phyloP scores from a whole-genome alignment of 768 basidiomycete genomes.

The Podaxis mareebaensis region DNA sequence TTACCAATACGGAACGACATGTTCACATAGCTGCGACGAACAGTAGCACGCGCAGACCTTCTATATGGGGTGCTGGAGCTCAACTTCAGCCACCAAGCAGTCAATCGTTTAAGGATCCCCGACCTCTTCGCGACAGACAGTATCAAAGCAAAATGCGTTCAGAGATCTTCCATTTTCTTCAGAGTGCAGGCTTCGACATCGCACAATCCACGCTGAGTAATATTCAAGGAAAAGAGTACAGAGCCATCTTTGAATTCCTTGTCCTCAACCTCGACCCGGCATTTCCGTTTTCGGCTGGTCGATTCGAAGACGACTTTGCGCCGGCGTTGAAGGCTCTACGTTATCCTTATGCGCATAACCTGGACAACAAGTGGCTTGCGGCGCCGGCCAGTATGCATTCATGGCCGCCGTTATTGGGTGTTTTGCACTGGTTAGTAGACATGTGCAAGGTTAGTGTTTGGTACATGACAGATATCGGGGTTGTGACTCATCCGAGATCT shows the following conservation, averaged over 20 bases:
- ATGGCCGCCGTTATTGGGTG: slow-evolving; percentile 89
- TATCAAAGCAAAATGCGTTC: slow-evolving; percentile 78
- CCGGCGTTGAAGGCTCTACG: slow-evolving; percentile 69
- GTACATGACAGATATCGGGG: background rate
- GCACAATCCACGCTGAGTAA: slow-evolving; percentile 66
- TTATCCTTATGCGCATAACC: slow-evolving; percentile 79
- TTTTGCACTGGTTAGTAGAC: slow-evolving; percentile 91
- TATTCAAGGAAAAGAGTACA: slow-evolving; percentile 86
- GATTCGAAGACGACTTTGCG: slow-evolving; percentile 84
- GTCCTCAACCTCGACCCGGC: slow-evolving; percentile 70
- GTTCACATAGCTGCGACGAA: slow-evolving; percentile 2
- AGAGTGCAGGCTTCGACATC: slow-evolving; percentile 65
- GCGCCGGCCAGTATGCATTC: slow-evolving; percentile 88
- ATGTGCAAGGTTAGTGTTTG: slow-evolving; percentile 67
- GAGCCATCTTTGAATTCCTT: slow-evolving; percentile 80
- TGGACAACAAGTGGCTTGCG: slow-evolving; percentile 85
- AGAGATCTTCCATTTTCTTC: slow-evolving; percentile 74
- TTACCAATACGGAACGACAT: background rate
- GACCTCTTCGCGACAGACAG: slow-evolving; percentile 74
- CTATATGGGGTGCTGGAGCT: slow-evolving; percentile 63
- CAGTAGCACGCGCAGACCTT: slow-evolving; percentile 76
- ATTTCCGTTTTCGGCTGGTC: slow-evolving; percentile 48
- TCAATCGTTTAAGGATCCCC: slow-evolving; percentile 67
- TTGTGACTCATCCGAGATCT: background rate
- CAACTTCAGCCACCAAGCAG: slow-evolving; percentile 50